phyloP scores from a whole-genome alignment of 2,329 filamentous ascomycete species.

The Hypomyces perniciosus region DNA sequence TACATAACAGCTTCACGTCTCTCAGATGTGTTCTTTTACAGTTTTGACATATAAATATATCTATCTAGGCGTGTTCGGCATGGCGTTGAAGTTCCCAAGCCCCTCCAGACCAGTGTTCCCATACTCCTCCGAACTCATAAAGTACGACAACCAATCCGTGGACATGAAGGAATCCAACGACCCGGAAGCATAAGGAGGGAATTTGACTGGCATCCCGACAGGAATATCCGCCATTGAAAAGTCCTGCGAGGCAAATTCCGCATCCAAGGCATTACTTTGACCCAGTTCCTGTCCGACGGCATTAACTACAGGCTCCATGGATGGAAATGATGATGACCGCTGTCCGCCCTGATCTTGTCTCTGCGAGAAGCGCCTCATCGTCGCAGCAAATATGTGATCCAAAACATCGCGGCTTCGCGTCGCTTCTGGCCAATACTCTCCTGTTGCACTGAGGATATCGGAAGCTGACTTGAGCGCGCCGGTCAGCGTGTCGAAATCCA shows the following conservation, averaged over 20 bases:
- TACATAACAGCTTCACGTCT: no score
- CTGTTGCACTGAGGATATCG: conserved; percentile 44
- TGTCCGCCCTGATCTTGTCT: background rate
- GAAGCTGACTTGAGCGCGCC: conserved; percentile 36
- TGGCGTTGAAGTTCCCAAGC: background rate
- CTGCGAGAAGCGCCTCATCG: conserved; percentile 7
- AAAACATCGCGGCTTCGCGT: conserved; percentile 40
- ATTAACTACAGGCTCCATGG: background rate
- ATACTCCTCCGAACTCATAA: conserved; percentile 8
- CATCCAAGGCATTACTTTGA: background rate
- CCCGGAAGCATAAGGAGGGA: conserved; percentile 2
- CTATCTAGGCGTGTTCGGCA: conserved; percentile 2
- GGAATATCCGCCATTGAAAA: background rate
- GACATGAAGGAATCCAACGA: conserved; percentile 6
- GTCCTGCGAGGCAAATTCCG: no score
- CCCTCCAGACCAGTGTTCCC: conserved; percentile 4
- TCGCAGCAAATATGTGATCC: conserved; percentile 19
- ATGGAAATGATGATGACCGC: conserved; percentile 1
- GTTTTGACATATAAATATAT: no score
- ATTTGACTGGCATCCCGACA: background rate
- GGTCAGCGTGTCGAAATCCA: conserved; percentile 18
- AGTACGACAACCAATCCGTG: conserved; percentile 7
- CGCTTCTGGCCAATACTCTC: conserved; percentile 47
- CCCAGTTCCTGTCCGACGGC: background rate
- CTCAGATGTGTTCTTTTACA: no score